Evolutionary conservation across 768 basidiomycete genomes (phyloP), one percentile per base, ranked within the genome.

Genomic region (Pleurotus djamor): DNA sequence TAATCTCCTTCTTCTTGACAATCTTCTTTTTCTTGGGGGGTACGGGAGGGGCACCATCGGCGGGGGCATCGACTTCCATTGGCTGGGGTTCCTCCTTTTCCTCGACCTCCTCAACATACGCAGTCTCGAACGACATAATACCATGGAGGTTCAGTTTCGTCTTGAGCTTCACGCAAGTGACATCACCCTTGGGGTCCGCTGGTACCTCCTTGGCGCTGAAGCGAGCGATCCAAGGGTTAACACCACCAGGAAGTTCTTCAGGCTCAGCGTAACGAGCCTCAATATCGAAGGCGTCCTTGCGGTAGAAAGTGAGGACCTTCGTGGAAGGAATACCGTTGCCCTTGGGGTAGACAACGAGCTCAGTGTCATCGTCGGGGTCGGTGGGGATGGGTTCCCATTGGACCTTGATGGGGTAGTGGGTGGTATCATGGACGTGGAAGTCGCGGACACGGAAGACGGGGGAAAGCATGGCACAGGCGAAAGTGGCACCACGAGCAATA

Each of bases 361-460:
- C 93, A 34, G 89, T 93, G 73, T 97, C 94, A 57, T 97, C 95
- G 50, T 90, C 91, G 0, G 88, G 83, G 66, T 94, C 94, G 6
- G 83, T 76, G 52, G 86, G 82, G 52, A 85, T 78, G 33, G 83
- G 78, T 13, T 87, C 84, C 97, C 97, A 98, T 50, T 85, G 83
- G 59, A 96, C 87, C 73, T 90, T 95, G 84, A 98, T 86, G 13
- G 94, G 87, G 79, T 92, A 97, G 48, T 85, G 80, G 58, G 88
- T 83, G 75, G 92, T 86, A 73, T 99, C 97, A 71, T 87, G 84
- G 60, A 94, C 78, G 68, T 85, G 80, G 82, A 99, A 99, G 62
- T 98, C 96, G 64, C 95, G 91, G 36, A 98, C 96, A 64, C 94
- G 91, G 91, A 98, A 99, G 55, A 95, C 88, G 66, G 97, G 97